These are phyloP conservation scores for Talaromyces marneffei DNA, from an alignment of 2,329 filamentous ascomycete genomes.

Conservation along the genomic window DNA sequence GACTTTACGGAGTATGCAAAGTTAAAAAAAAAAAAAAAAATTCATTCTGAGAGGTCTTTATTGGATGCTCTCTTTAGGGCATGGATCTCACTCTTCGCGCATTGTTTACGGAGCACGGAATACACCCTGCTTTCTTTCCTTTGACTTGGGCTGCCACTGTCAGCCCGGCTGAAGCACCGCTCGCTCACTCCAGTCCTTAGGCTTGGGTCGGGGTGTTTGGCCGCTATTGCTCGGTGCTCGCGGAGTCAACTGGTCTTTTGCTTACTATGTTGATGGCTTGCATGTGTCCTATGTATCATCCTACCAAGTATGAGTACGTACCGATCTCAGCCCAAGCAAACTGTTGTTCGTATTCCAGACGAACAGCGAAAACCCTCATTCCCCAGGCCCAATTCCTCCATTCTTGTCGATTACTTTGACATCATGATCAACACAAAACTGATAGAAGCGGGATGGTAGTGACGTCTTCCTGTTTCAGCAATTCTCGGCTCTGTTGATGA, in stretches of 20 bases:
- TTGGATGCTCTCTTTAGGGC: neutral
- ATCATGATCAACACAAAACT: neutral
- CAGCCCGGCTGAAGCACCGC: too few relatives aligned
- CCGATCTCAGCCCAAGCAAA: neutral
- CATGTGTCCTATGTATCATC: neutral
- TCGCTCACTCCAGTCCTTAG: neutral
- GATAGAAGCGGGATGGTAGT: neutral
- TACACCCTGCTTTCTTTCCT: neutral
- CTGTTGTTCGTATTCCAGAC: neutral
- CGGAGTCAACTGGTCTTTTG: neutral
- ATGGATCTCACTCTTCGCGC: neutral
- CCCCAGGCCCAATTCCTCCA: neutral
- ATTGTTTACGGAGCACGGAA: neutral
- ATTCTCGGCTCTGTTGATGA: neutral
- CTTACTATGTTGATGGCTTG: neutral
- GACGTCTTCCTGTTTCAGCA: neutral
- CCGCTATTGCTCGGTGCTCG: neutral
- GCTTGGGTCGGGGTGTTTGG: neutral
- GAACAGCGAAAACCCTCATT: neutral
- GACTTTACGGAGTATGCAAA: too few relatives aligned
- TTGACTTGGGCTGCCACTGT: neutral
- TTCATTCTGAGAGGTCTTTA: neutral
- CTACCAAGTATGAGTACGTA: neutral
- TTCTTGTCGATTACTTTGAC: neutral
- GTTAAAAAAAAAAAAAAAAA: too few relatives aligned